Conservation (phyloP, 2,329 filamentous ascomycete species). For the Hypoxylon sp. region DNA sequence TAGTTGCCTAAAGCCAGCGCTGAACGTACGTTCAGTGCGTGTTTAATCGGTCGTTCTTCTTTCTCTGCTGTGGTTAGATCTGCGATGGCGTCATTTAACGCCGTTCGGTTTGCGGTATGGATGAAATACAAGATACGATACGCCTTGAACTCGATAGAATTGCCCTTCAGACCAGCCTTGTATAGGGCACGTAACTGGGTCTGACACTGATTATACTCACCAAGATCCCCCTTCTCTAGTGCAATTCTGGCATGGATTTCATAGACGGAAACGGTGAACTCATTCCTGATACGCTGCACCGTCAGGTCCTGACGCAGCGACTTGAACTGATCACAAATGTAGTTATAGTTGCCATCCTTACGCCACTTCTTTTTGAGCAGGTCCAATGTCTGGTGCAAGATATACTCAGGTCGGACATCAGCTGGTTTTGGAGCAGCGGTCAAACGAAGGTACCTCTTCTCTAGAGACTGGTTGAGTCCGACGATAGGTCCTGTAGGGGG, state of each 20-base stretch:
- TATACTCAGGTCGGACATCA: slow-evolving; percentile 84
- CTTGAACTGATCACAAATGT: slow-evolving; percentile 99
- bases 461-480: slow-evolving; percentile 85
- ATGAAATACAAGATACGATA: slow-evolving; percentile 99
- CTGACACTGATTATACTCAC: slow-evolving; percentile 99
- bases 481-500: slow-evolving; percentile 80
- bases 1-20: slow-evolving; percentile 95
- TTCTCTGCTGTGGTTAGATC: slow-evolving; percentile 99
- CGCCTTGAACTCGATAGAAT: slow-evolving; percentile 95
- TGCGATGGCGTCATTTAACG: slow-evolving; percentile 97
- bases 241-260: slow-evolving; percentile 98
- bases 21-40: slow-evolving; percentile 92
- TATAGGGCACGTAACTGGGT: slow-evolving; percentile 96
- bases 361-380: slow-evolving; percentile 95
- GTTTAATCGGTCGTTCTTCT: slow-evolving; percentile 84
- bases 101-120: slow-evolving; percentile 97
- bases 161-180: slow-evolving; percentile 86
- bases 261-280: slow-evolving; percentile 96
- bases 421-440: slow-evolving; percentile 91
- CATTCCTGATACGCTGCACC: slow-evolving; percentile 95
- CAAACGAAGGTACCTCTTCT: slow-evolving; percentile 95
- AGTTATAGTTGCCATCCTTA: slow-evolving; percentile 92
- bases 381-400: slow-evolving; percentile 88
- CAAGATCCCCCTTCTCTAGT: slow-evolving; percentile 97
- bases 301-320: slow-evolving; percentile 98